Base-by-base conservation (phyloP, 2,329 filamentous ascomycete species). In the Hyphodiscus sp. region DNA sequence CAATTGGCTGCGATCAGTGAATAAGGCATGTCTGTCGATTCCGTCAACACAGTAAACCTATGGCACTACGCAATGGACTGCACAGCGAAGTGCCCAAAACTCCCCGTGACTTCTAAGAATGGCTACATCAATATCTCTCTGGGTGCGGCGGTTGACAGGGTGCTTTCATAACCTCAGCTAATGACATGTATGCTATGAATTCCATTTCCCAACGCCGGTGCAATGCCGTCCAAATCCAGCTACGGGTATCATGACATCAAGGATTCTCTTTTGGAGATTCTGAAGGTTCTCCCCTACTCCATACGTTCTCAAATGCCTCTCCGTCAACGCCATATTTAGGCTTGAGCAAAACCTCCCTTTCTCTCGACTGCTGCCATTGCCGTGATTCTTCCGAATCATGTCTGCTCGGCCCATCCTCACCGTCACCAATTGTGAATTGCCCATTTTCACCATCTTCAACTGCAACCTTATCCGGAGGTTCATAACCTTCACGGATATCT, bases 401-500 rank as follows among this genome's bases (percentile, higher is more conserved):
- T 9, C 49, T 47, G 49, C 65, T 64, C 20, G 60, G 50, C 7
- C 61, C 66, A 29, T 68, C 62, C 11, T 67, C 67, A n/a, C 66
- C 61, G 19, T 66, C 61, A 18, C 61, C 63, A 38, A 65, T 50
- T 33, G 58, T 50, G 42, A 65, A 67, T 11, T 55, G 50, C 23
- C 53, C 52, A 11, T 67, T 65, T 20, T 69, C 68, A 13, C 73
- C 70, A 5, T 74, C 67, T 49, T 76, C 69, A 11, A 69, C 65
- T 51, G 74, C 70, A 1, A 71, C 65, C 1, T 69, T 61, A 51
- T 78, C 74, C 3, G 73, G 58, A 15, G 68, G 78, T 49, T 80
- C 76, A 62, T 77, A 81, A 5, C 79, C 79, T 65, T 77, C 73
- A 2, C 77, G 71, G 16, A 81, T 75, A 51, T 74, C 74, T 60